Conservation (phyloP, 768 basidiomycete genomes). For the Galerina marginata region DNA sequence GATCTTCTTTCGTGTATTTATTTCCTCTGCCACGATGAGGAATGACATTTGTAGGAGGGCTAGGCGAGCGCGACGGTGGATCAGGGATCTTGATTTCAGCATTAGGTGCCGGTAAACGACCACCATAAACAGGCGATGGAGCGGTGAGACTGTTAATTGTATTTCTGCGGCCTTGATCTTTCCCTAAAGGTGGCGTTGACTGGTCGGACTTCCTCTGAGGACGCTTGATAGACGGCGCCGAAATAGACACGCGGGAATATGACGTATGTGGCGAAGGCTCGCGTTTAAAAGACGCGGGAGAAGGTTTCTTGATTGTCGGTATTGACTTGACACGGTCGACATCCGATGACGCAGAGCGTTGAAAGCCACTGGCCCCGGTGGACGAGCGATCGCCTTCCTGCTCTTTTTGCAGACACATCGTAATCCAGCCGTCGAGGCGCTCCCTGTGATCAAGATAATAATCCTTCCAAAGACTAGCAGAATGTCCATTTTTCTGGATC, state of each 20-base stretch:
- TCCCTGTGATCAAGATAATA: constrained; percentile 76
- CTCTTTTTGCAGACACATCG: constrained; percentile 37
- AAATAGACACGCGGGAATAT: constrained; percentile 20
- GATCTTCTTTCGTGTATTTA: constrained; percentile 70
- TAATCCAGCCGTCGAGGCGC: constrained; percentile 57
- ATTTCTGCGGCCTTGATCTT: constrained; percentile 38
- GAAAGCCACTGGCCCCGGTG: neutral
- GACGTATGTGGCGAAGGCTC: constrained; percentile 31
- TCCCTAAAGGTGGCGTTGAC: constrained; percentile 27
- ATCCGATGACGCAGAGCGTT: constrained; percentile 16
- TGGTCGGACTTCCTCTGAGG: constrained; percentile 29
- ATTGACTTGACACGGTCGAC: constrained; percentile 27
- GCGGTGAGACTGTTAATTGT: constrained; percentile 70
- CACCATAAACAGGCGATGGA: constrained; percentile 50
- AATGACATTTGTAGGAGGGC: constrained; percentile 60
- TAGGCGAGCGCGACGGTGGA: constrained; percentile 73
- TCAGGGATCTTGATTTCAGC: constrained; percentile 62
- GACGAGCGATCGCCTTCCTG: constrained; percentile 17
- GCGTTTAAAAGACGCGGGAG: constrained; percentile 43
- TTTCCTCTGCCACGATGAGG: constrained; percentile 52
- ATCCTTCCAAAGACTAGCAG: constrained; percentile 77
- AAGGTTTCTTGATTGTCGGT: constrained; percentile 47
- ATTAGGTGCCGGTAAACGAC: constrained; percentile 63
- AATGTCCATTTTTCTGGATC: constrained; percentile 51
- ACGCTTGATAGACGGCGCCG: constrained; percentile 26